These are phyloP conservation scores for Saccharomyces eubayanus DNA, from an alignment of 805 yeast genomes.

Conservation along the genomic window DNA sequence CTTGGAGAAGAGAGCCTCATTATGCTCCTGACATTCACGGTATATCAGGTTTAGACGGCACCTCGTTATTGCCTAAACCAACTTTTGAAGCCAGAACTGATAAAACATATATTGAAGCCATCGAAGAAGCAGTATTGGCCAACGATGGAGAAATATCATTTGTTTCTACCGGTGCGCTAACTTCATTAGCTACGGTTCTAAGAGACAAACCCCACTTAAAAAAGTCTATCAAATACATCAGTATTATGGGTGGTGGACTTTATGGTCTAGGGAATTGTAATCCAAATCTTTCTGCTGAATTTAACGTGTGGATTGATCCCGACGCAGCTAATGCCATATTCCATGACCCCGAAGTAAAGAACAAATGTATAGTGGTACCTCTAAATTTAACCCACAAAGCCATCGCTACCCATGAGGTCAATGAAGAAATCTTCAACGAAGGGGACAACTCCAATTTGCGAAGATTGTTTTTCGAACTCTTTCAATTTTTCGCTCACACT, in stretches of 20 bases:
- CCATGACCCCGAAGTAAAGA: slow-evolving; percentile 36
- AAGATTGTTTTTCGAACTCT: slow-evolving; percentile 44
- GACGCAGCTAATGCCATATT: slow-evolving; percentile 59
- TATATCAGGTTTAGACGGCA: slow-evolving; percentile 69
- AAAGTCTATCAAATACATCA: slow-evolving; percentile 41
- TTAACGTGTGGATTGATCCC: slow-evolving; percentile 70
- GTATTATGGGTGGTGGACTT: slow-evolving; percentile 71
- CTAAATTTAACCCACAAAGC: slow-evolving; percentile 65
- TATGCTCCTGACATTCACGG: slow-evolving; percentile 67
- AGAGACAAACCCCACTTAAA: slow-evolving; percentile 46
- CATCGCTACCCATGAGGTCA: slow-evolving; percentile 35
- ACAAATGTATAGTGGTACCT: slow-evolving; percentile 51
- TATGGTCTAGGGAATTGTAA: slow-evolving; percentile 39
- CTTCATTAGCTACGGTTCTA: slow-evolving; percentile 58
- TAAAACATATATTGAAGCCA: slow-evolving; percentile 34
- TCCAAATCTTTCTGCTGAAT: slow-evolving; percentile 52
- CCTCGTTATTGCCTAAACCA: slow-evolving; percentile 48
- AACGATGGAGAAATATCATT: slow-evolving; percentile 46
- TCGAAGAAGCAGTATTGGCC: slow-evolving; percentile 37
- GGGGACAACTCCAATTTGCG: slow-evolving; percentile 40
- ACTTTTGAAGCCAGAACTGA: slow-evolving; percentile 17
- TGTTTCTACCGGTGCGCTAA: slow-evolving; percentile 71
- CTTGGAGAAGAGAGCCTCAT: slow-evolving; percentile 42
- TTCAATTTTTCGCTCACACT: slow-evolving; percentile 42
- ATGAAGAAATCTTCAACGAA: slow-evolving; percentile 32